Percentiles rank a stretch among this genome's conserved stretches.
Conservation (phyloP, 129 eudicot genomes). For the Saposhnikovia divaricata region DNA sequence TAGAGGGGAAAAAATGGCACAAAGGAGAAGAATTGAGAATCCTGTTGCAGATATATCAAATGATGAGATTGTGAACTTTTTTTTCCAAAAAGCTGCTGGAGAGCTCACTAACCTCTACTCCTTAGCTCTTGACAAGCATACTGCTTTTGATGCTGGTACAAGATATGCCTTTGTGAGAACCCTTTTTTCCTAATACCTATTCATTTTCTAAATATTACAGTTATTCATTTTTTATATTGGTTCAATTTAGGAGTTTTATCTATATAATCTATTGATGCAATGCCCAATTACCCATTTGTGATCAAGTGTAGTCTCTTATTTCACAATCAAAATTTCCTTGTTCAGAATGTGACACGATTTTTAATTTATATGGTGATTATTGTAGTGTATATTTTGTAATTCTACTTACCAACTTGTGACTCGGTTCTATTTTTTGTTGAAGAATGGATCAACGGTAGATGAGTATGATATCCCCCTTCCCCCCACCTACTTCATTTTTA, state of each 20-base stretch:
- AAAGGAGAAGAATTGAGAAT: constrained; percentile 2
- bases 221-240: too few relatives aligned
- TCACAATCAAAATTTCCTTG: background rate
- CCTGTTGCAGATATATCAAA: background rate
- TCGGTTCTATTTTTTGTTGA: background rate
- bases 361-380: background rate
- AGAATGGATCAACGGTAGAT: background rate
- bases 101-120: constrained; percentile 7
- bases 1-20: background rate
- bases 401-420: background rate
- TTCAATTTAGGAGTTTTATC: too few relatives aligned
- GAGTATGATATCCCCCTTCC: background rate
- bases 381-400: background rate
- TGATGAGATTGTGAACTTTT: background rate
- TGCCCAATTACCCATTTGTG: background rate
- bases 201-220: background rate
- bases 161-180: constrained; percentile 2
- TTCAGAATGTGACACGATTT: background rate
- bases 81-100: background rate
- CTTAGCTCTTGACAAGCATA: background rate
- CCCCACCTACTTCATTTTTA: background rate
- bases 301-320: background rate
- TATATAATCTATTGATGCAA: too few relatives aligned
- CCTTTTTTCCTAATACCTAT: background rate
- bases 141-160: constrained; percentile 6